A percentile compares a stretch with the other conserved stretches of the same genome.
These are phyloP conservation scores for Penicillium corylophilum DNA, from an alignment of 2,329 filamentous ascomycete species.

Conservation along the genomic window DNA sequence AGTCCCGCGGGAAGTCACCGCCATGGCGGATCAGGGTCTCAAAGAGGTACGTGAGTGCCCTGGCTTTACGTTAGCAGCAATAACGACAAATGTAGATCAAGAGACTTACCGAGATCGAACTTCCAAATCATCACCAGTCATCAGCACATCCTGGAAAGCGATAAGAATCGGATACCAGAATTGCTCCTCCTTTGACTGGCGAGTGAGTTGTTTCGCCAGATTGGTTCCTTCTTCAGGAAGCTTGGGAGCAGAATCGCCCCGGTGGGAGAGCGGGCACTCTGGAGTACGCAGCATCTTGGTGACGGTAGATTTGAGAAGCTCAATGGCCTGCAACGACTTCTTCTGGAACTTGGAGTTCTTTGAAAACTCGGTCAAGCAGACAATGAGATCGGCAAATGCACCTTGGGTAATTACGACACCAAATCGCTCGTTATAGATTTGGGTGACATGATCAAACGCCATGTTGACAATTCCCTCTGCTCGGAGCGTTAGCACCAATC, in stretches of 20 bases:
- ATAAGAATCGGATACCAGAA: conserved; percentile 99
- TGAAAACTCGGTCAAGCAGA: conserved; percentile 96
- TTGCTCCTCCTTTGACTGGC: conserved; percentile 90
- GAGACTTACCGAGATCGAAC: conserved; percentile 66
- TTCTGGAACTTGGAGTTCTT: conserved; percentile 99
- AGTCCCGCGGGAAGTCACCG: conserved; percentile 85
- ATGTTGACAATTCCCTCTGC: conserved; percentile 90
- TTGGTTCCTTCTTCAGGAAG: conserved; percentile 47
- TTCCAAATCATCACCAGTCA: conserved; percentile 98
- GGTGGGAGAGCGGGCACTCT: conserved; percentile 84
- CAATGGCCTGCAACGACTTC: conserved; percentile 94
- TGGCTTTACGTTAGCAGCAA: conserved; percentile 16
- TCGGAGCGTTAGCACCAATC: conserved; percentile 20
- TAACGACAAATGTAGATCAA: not conserved
- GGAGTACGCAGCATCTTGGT: conserved; percentile 93
- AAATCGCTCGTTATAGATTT: conserved; percentile 93
- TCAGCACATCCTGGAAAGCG: conserved; percentile 96
- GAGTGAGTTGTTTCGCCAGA: conserved; percentile 63
- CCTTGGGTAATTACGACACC: conserved; percentile 95
- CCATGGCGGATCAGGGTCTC: conserved; percentile 89
- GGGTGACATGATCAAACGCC: conserved; percentile 93
- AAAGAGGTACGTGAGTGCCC: conserved; percentile 93
- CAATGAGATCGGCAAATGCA: conserved; percentile 92
- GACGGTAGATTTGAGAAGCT: conserved; percentile 89
- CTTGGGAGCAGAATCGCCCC: conserved; percentile 48